These are phyloP conservation scores for Aphanomyces euteiches DNA, from an alignment of 352 stramenopile genomes.

Conservation along the genomic window DNA sequence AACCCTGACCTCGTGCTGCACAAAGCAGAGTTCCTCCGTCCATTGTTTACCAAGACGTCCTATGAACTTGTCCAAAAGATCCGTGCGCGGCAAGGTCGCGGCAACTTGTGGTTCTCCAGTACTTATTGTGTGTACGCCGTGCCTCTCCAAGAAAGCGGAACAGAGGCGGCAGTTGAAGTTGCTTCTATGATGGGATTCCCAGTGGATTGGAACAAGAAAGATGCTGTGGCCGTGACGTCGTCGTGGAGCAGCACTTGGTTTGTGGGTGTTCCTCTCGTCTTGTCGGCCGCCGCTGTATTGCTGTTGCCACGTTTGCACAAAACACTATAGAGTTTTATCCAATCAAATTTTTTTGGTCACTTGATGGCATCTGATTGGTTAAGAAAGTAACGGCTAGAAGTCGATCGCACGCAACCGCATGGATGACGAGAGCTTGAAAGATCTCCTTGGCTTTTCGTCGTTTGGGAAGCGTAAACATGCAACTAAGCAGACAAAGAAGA, in stretches of 20 bases:
- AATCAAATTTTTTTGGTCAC: background rate
- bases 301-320: background rate
- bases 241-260: conserved; percentile 10
- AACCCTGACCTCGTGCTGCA: conserved; percentile 17
- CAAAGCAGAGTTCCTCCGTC: conserved; percentile 29
- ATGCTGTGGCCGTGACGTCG: background rate
- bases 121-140: conserved; percentile 31
- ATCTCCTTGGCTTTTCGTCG: conserved; percentile 56
- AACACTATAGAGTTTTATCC: conserved; percentile 8
- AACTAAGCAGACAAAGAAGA: background rate
- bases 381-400: too few relatives aligned
- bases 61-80: conserved; percentile 23
- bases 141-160: conserved; percentile 34
- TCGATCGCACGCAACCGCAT: too few relatives aligned
- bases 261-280: conserved; percentile 4
- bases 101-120: conserved; percentile 33
- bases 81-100: conserved; percentile 21
- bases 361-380: too few relatives aligned
- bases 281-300: background rate
- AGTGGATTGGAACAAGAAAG: conserved; percentile 10
- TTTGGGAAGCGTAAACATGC: conserved; percentile 46
- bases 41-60: conserved; percentile 30
- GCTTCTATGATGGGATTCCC: conserved; percentile 22
- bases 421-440: conserved; percentile 37
- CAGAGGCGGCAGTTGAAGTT: conserved; percentile 27